Base-by-base conservation (phyloP, 1,284 basidiomycete genomes). In the Cutaneotrichosporon cyanovorans region DNA sequence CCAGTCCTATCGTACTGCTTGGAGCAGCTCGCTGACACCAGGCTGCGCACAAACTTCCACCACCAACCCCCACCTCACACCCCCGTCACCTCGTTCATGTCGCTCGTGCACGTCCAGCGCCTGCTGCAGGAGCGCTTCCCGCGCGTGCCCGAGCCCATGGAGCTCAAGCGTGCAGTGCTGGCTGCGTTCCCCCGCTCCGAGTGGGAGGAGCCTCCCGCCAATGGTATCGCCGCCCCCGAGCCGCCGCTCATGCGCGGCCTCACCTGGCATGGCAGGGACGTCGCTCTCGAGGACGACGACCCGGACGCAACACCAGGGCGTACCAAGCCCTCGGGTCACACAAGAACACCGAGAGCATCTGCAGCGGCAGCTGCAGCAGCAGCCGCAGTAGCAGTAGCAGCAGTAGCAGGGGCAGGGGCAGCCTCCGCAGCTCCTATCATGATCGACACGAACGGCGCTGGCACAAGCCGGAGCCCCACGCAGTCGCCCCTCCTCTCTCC, bases 11-110 rank as follows among this genome's bases (percentile, higher is more conserved):
- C n/a, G n/a, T n/a, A 35, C 30, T 31, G 30, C 8, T 31, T 31
- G 15, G 30, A 31, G n/a, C n/a, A 9, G 30, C 9, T 31, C 10
- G 19, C 42, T 47, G 21, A 47, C 46, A 33, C 18, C 18, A 69
- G 66, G 66, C 56, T 69, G 14, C 61, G 65, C 19, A 65, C 62
- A 32, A 69, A 69, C 55, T 69, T 69, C 46, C 63, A 67, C 42
- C 63, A 69, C 47, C 56, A 62, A 23, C 62, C 63, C 10, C 58
- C 60, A 18, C 55, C 57, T 16, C 63, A 65, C 45, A 61, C 56
- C 19, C 48, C 57, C 15, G 46, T 63, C 25, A 63, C 62, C 5
- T 60, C 61, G 2, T 60, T 58, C 25, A 66, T 66, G 60, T 63
- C 63, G 8, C 55, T 67, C 12, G 62, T 60, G 19, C 62, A 60